These are phyloP conservation scores for Talaromyces adpressus DNA, from an alignment of 495 filamentous ascomycete species.

Conservation along the genomic window DNA sequence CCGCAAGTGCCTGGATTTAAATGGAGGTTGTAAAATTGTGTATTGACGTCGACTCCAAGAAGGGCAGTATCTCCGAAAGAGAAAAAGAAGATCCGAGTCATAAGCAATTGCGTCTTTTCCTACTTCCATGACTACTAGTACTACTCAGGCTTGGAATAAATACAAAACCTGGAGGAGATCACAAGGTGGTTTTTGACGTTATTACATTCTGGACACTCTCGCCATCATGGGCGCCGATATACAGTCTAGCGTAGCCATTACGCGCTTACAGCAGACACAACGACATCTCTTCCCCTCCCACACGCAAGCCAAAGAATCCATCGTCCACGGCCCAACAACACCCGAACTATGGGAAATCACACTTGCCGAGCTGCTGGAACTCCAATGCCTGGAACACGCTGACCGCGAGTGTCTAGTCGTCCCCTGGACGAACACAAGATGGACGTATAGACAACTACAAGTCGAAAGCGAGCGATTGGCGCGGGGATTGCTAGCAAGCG, in stretches of 20 bases:
- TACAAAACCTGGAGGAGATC: background rate
- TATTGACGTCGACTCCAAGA: background rate
- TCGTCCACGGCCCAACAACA: constrained; percentile 53
- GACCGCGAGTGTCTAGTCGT: constrained; percentile 55
- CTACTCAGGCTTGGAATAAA: background rate
- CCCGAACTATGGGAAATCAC: constrained; percentile 55
- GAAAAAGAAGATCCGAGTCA: background rate
- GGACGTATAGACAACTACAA: constrained; percentile 59
- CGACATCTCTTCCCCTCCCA: background rate
- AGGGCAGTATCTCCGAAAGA: background rate
- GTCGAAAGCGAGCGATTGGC: constrained; percentile 53
- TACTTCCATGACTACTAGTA: background rate
- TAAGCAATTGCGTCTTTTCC: background rate
- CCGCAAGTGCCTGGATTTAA: background rate
- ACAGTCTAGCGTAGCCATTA: background rate
- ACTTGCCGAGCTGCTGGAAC: constrained; percentile 52
- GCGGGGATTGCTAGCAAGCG: constrained; percentile 49
- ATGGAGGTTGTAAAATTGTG: background rate
- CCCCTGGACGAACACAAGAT: constrained; percentile 58
- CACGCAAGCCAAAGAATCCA: constrained; percentile 21
- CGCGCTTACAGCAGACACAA: constrained; percentile 6
- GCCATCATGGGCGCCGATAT: background rate
- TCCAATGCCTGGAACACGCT: constrained; percentile 55
- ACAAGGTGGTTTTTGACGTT: background rate
- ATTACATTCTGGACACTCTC: background rate